These are phyloP conservation scores for Penicillium manginii DNA, from an alignment of 495 filamentous ascomycete genomes.

Conservation along the genomic window DNA sequence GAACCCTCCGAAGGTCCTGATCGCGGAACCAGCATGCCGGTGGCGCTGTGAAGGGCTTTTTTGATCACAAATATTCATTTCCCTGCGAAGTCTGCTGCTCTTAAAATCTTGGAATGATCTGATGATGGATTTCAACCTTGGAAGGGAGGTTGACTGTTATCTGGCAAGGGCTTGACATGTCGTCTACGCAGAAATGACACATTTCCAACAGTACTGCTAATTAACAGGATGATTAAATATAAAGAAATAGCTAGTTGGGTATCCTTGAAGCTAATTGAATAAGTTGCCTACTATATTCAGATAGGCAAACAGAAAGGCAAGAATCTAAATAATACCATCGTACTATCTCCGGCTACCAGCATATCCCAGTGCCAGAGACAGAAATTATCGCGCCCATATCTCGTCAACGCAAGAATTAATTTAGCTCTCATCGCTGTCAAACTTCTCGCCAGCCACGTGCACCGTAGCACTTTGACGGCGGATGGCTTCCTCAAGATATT, in stretches of 20 bases:
- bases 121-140: too few relatives aligned
- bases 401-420: not conserved
- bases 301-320: not conserved
- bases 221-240: too few relatives aligned
- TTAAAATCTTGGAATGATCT: too few relatives aligned
- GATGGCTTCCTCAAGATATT: slow-evolving; percentile 33
- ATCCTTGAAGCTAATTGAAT: not conserved
- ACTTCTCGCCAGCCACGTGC: slow-evolving; percentile 23
- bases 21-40: too few relatives aligned
- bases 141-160: too few relatives aligned
- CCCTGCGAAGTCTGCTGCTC: too few relatives aligned
- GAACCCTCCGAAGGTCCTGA: too few relatives aligned
- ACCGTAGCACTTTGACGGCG: slow-evolving; percentile 12
- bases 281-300: not conserved
- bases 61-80: too few relatives aligned
- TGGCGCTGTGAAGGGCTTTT: too few relatives aligned
- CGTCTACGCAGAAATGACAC: too few relatives aligned
- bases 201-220: too few relatives aligned
- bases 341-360: not conserved
- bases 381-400: not conserved
- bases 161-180: too few relatives aligned
- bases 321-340: slow-evolving; percentile 1
- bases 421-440: slow-evolving; percentile 42
- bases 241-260: not conserved
- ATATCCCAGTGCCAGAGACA: not conserved